A percentile compares a stretch with the other conserved stretches of the same genome.
phyloP scores from a whole-genome alignment of 768 basidiomycete species.

The Trametes coccinea region DNA sequence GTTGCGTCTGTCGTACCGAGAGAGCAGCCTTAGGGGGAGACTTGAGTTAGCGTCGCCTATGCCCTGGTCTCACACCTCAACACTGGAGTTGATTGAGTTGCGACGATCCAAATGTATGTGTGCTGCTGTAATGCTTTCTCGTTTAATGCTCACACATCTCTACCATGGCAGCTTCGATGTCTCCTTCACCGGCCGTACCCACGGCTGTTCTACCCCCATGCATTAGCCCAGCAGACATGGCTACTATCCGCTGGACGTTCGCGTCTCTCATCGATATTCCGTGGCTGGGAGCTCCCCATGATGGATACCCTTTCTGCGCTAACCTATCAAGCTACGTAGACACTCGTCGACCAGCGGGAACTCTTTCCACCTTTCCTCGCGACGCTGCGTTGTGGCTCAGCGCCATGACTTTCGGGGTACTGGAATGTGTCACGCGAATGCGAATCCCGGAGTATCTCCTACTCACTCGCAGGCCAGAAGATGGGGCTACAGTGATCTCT shows the following conservation, averaged over 20 bases:
- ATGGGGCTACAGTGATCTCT: not conserved
- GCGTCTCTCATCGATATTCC: not conserved
- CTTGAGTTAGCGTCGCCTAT: slow-evolving; percentile 4
- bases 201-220: not conserved
- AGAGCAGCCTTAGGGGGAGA: not conserved
- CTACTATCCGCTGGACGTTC: not conserved
- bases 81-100: not conserved
- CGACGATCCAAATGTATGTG: not conserved
- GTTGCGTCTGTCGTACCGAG: not conserved
- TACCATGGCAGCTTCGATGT: too few species aligned
- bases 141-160: too few species aligned
- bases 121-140: too few species aligned
- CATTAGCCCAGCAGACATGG: not conserved
- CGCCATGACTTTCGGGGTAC: not conserved
- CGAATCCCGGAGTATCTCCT: not conserved
- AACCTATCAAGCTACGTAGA: not conserved
- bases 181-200: too few species aligned
- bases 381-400: not conserved
- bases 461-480: not conserved
- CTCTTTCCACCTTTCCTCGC: not conserved
- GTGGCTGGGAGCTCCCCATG: not conserved
- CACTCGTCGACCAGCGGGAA: not conserved
- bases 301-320: not conserved
- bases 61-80: not conserved
- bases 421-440: not conserved